Conservation (phyloP, 2,329 filamentous ascomycete genomes). For the Epichloe uncinata region DNA sequence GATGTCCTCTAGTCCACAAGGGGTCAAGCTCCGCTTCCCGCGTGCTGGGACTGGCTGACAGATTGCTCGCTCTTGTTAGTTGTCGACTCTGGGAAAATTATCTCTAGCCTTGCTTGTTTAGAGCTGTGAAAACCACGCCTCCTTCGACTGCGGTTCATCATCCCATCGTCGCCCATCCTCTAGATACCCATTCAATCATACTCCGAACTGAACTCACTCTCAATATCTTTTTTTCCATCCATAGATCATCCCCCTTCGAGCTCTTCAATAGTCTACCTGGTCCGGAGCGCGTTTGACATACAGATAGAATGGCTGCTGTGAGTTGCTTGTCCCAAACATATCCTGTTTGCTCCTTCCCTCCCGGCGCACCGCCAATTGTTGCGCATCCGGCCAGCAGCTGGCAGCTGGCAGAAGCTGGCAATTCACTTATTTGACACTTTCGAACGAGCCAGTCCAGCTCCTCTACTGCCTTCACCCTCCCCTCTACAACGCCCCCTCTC, state of each 20-base stretch:
- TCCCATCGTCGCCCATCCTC: slow-evolving; percentile 14
- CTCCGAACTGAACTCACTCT: slow-evolving; percentile 10
- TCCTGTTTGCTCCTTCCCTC: slow-evolving; percentile 5
- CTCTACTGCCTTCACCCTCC: slow-evolving; percentile 8
- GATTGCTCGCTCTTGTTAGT: slow-evolving; percentile 9
- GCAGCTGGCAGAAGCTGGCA: slow-evolving; percentile 5
- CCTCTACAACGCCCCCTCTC: slow-evolving; percentile 6
- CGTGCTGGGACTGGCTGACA: neutral
- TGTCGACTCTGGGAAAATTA: slow-evolving; percentile 15
- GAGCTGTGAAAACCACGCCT: slow-evolving; percentile 21
- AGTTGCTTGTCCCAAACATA: slow-evolving; percentile 14
- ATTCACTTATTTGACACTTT: neutral
- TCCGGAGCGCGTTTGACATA: slow-evolving; percentile 14
- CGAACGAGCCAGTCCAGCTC: neutral
- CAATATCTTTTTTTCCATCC: neutral
- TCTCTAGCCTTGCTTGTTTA: slow-evolving; percentile 18
- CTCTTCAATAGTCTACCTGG: slow-evolving; percentile 4
- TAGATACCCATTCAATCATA: slow-evolving; percentile 19
- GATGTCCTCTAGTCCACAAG: neutral
- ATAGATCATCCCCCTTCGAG: slow-evolving; percentile 1
- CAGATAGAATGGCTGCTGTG: slow-evolving; percentile 31
- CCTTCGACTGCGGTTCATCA: slow-evolving; percentile 16
- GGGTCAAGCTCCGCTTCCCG: neutral
- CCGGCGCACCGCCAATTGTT: slow-evolving; percentile 2
- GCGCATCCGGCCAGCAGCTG: neutral